A percentile compares a stretch with the other conserved stretches of the same genome.
Evolutionary conservation across 2,329 filamentous ascomycete genomes (phyloP).

Genomic region (Rachicladosporium sp.): DNA sequence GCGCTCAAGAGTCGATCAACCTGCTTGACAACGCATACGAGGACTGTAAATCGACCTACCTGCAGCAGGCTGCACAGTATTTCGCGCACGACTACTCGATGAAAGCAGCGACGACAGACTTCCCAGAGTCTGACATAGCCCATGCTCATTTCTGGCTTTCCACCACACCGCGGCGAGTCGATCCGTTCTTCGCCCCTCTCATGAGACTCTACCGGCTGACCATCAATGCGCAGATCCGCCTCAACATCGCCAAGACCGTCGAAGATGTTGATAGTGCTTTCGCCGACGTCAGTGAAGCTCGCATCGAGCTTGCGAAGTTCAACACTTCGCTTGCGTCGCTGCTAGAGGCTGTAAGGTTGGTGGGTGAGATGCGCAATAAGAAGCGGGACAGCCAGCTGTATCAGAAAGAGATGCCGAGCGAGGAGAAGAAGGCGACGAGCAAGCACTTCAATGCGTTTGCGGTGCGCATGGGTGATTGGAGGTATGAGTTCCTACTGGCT

Average conservation of each 20-base stretch:
- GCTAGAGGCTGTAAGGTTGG: neutral
- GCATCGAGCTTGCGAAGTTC: neutral
- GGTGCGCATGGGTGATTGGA: too few species aligned
- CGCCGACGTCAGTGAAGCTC: conserved; percentile 1
- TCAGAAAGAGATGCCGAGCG: too few species aligned
- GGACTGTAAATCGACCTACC: conserved; percentile 1
- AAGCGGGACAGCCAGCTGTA: too few species aligned
- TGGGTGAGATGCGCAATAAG: neutral
- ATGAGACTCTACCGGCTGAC: neutral
- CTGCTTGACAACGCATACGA: neutral
- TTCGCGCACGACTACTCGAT: neutral
- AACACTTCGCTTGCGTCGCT: neutral
- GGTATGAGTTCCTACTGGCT: too few species aligned
- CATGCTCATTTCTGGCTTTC: conserved; percentile 4
- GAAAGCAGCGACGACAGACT: neutral
- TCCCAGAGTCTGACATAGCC: neutral
- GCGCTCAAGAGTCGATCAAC: neutral
- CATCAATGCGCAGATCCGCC: neutral
- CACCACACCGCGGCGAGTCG: neutral
- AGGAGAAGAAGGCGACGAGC: too few species aligned
- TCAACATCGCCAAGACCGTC: neutral
- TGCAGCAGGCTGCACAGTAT: conserved; percentile 1
- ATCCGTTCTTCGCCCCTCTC: neutral
- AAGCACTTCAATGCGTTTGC: too few species aligned
- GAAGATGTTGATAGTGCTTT: conserved; percentile 1